These are phyloP conservation scores for Alternaria metachromatica DNA, from an alignment of 2,329 filamentous ascomycete species.

Conservation along the genomic window DNA sequence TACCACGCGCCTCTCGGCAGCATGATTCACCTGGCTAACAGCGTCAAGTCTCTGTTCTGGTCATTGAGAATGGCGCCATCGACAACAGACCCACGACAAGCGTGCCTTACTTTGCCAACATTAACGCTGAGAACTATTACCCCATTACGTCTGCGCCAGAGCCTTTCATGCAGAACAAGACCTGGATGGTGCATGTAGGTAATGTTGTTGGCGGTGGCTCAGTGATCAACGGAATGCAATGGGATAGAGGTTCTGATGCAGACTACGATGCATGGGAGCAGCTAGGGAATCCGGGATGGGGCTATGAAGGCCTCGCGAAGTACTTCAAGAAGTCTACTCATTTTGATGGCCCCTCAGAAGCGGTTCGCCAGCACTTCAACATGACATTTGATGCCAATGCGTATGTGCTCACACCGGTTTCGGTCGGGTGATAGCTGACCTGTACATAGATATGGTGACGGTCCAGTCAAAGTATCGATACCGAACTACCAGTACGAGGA, in stretches of 20 bases:
- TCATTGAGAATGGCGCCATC: constrained; percentile 24
- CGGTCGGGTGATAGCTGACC: not conserved
- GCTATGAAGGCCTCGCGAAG: constrained; percentile 55
- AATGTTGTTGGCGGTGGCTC: constrained; percentile 43
- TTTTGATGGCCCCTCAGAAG: constrained; percentile 16
- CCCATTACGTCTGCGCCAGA: constrained; percentile 22
- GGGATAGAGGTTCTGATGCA: constrained; percentile 35
- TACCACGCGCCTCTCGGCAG: not conserved
- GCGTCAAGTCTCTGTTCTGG: constrained; percentile 16
- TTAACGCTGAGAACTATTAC: constrained; percentile 19
- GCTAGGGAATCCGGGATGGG: constrained; percentile 65
- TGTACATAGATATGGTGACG: constrained; percentile 11
- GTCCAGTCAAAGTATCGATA: constrained; percentile 21
- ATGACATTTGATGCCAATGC: constrained; percentile 21
- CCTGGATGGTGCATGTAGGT: constrained; percentile 26
- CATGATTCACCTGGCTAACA: not conserved
- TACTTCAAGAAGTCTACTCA: constrained; percentile 40
- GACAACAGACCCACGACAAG: constrained; percentile 13
- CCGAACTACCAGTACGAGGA: constrained; percentile 23
- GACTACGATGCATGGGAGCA: constrained; percentile 61
- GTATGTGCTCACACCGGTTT: not conserved
- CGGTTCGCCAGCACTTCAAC: not conserved
- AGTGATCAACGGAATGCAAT: constrained; percentile 44
- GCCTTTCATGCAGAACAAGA: constrained; percentile 28
- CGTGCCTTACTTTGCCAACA: constrained; percentile 15